Evolutionary conservation across 768 basidiomycete genomes (phyloP), one percentile per base, ranked within the genome.

Genomic region (Brasilioporus rufonigricans): DNA sequence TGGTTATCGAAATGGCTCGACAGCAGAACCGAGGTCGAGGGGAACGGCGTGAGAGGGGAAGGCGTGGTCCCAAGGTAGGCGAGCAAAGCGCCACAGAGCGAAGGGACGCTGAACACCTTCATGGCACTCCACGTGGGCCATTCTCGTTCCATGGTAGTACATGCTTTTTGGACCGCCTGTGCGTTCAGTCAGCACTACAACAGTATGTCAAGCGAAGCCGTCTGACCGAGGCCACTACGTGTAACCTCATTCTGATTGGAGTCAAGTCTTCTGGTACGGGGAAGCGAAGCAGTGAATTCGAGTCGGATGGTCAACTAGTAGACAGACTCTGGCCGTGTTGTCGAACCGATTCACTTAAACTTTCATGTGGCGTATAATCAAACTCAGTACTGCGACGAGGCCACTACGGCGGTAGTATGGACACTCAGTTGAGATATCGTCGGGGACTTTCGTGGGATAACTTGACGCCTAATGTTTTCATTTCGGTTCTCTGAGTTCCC

Each of bases 1-100:
- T 76, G 73, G 48, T 80, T 80, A 11, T 80, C 55, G 53, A 78
- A 67, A 18, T 76, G 49, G 33, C 48, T 38, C 5, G 52, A 49
- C 0, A 80, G 47, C 8, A 70, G 59, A 16, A 79, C 36, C 7
- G 65, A 35, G 3, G 53, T 57, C 5, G 74, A 76, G 6, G 72
- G 69, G 54, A 74, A 78, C 2, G 60, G 38, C 7, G 52, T 14
- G 48, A 70, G 58, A n/a, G 63, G 48, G 11, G 60, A 32, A 41
- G 52, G 19, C 0, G 47, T 21, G 6, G 55, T 44, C 18, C 56
- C 53, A 41, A 70, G 54, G 49, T 52, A 64, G 0, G 66, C 57
- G 29, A 70, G 47, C 5, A 70, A n/a, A 3, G 39, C 49, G 3
- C 61, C 59, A 31, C 64, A 71, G 19, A 70, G 48, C 6, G 48